These are phyloP conservation scores for Scheffersomyces cryptocercus DNA, from an alignment of 1,139 yeast species.

Conservation along the genomic window DNA sequence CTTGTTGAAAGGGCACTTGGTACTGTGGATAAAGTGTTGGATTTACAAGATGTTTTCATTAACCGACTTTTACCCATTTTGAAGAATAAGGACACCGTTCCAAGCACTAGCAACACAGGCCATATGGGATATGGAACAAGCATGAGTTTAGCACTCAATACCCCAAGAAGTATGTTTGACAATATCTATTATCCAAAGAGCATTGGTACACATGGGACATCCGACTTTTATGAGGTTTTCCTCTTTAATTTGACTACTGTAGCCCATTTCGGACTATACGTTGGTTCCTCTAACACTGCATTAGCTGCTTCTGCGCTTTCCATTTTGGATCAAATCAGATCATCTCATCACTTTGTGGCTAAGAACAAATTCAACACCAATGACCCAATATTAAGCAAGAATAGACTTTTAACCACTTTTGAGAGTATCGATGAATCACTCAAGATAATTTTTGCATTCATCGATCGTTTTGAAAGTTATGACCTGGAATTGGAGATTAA, in stretches of 20 bases:
- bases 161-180: conserved; percentile 44
- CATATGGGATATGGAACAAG: conserved; percentile 27
- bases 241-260: conserved; percentile 67
- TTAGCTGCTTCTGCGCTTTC: conserved; percentile 57
- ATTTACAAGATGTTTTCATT: conserved; percentile 49
- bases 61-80: conserved; percentile 29
- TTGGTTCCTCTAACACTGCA: conserved; percentile 53
- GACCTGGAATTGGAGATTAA: conserved; percentile 49
- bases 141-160: conserved; percentile 27
- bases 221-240: conserved; percentile 69
- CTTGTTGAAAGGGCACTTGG: conserved; percentile 33
- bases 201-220: conserved; percentile 62
- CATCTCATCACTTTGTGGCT: conserved; percentile 50
- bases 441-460: conserved; percentile 71
- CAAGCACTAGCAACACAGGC: conserved; percentile 3
- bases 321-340: conserved; percentile 53
- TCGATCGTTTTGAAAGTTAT: conserved; percentile 62
- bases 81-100: conserved; percentile 19
- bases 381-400: conserved; percentile 49
- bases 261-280: conserved; percentile 69
- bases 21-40: conserved; percentile 51
- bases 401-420: conserved; percentile 70
- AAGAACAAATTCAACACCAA: conserved; percentile 22
- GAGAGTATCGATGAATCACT: conserved; percentile 72
- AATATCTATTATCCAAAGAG: conserved; percentile 52